Base-by-base conservation (phyloP, 306 rosid species). In the Prunus salicina region DNA sequence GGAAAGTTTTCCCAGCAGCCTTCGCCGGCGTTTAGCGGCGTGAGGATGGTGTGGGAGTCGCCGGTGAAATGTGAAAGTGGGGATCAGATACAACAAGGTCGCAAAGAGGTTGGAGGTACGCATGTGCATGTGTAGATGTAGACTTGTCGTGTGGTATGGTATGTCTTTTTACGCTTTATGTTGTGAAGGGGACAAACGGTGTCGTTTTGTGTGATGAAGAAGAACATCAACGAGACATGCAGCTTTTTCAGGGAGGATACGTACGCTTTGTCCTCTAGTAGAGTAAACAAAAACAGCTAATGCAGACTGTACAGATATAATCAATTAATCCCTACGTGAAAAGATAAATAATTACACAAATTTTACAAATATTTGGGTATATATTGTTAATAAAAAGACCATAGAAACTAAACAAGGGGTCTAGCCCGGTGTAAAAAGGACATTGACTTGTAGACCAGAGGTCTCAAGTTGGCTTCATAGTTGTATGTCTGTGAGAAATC, bases 21-120 rank as follows among this genome's bases (percentile, higher is more conserved):
- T 0, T 76, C 85, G 10, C 82, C 88, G 30, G 60, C 73, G 12
- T 73, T 83, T 30, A 7, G 70, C 2, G 53, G 78, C 8, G 56
- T 64, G 67, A 84, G 41, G 64, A 74, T 71, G 83, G 45, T 76
- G 58, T 84, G 87, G 84, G 84, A 84, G 24, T 84, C 84, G 9
- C 82, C 87, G 11, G 79, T 58, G 46, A 76, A 71, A 63, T 20
- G 65, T 45, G 60, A 72, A 20, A 24, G 63, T 45, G 27, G 27
- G 20, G 50, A 58, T 24, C 38, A 76, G 78, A 68, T 80, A 73
- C 69, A 65, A 74, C 69, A 65, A 69, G 81, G 73, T 24, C n/a
- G 52, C 69, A 78, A 81, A 61, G 84, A 76, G 13, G 75, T 67
- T 41, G 56, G 80, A 80, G 85, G 83, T 84, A 69, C 62, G 82